These are phyloP conservation scores for Magnaporthiopsis poae DNA, from an alignment of 2,329 filamentous ascomycete species.

Conservation along the genomic window DNA sequence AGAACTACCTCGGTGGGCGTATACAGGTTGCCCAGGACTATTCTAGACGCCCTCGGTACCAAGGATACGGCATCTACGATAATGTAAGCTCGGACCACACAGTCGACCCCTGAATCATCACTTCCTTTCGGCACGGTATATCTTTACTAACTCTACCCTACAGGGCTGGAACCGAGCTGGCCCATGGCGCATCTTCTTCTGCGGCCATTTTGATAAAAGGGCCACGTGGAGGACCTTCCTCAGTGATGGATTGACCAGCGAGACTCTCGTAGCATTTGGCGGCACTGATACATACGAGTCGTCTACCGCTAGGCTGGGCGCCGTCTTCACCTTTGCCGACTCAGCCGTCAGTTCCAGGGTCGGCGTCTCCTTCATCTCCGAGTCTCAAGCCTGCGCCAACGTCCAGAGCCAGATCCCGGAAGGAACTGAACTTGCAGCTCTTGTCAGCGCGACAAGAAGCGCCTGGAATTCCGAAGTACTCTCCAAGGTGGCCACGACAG, in stretches of 20 bases:
- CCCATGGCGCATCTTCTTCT: constrained; percentile 54
- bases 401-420: constrained; percentile 30
- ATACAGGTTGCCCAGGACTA: constrained; percentile 36
- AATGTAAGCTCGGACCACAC: not conserved
- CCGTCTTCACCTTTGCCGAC: constrained; percentile 44
- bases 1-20: constrained; percentile 46
- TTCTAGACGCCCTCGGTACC: constrained; percentile 34
- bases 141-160: not conserved
- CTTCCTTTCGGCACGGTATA: not conserved
- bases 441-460: constrained; percentile 20
- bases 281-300: not conserved
- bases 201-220: constrained; percentile 41
- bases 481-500: constrained; percentile 52
- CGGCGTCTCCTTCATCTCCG: constrained; percentile 59
- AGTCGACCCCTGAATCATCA: not conserved
- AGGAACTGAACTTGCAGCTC: constrained; percentile 19
- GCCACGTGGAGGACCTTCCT: constrained; percentile 5
- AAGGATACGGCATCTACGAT: constrained; percentile 52
- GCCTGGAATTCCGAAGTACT: constrained; percentile 54
- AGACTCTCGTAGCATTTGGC: not conserved
- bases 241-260: not conserved
- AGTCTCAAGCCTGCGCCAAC: constrained; percentile 42
- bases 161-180: constrained; percentile 57
- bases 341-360: constrained; percentile 44
- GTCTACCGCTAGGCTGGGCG: constrained; percentile 30